Evolutionary conservation across 345 rosid species (phyloP).

Genomic region (Combretum micranthum): DNA sequence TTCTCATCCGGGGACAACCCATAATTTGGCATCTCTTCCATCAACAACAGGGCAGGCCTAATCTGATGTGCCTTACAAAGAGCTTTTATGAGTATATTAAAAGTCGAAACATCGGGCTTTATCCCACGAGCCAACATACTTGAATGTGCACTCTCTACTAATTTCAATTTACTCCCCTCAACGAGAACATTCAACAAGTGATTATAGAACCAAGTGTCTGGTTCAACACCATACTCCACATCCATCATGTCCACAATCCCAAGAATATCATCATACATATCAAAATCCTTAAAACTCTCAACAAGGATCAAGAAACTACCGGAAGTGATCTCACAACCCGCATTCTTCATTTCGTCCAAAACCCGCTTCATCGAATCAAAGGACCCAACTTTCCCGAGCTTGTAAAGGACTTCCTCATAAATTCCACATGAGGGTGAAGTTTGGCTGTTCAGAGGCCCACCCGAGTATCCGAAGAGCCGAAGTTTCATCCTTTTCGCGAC

Average conservation of each 20-base stretch:
- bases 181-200: constrained; percentile 71
- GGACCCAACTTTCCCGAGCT: constrained; percentile 59
- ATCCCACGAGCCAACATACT: constrained; percentile 52
- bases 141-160: constrained; percentile 61
- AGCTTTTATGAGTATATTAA: constrained; percentile 77
- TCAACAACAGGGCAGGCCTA: constrained; percentile 73
- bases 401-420: constrained; percentile 61
- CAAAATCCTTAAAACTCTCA: constrained; percentile 55
- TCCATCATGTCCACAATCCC: constrained; percentile 47
- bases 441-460: constrained; percentile 74
- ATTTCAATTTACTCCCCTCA: constrained; percentile 61
- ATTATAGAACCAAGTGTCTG: constrained; percentile 63
- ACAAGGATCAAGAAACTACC: constrained; percentile 48
- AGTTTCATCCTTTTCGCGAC: constrained; percentile 60
- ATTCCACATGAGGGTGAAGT: constrained; percentile 43
- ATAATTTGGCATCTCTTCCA: constrained; percentile 77
- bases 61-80: constrained; percentile 82
- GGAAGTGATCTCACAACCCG: constrained; percentile 32
- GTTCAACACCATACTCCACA: constrained; percentile 40
- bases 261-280: constrained; percentile 49
- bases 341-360: constrained; percentile 43
- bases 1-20: constrained; percentile 74
- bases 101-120: constrained; percentile 74
- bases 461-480: constrained; percentile 56
- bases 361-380: constrained; percentile 54